Base-by-base conservation (phyloP, 495 filamentous ascomycete species). In the Arthonia radiata region DNA sequence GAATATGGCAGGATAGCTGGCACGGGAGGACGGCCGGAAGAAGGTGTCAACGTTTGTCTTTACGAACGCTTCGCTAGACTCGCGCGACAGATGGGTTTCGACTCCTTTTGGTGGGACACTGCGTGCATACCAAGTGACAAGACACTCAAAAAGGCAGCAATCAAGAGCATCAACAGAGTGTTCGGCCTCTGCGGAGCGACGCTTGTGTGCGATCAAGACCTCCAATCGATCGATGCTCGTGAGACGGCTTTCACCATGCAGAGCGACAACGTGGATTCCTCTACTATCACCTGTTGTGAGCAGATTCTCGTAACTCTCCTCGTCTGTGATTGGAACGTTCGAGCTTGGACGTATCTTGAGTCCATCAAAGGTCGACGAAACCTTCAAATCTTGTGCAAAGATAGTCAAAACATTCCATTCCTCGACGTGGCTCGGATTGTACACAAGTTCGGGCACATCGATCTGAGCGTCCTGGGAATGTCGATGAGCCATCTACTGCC, bases 101-200 rank as follows among this genome's bases (percentile, higher is more conserved):
- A 32, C 6, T 40, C 41, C 9, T 43, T 42, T 17, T 44, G 41
- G 41, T 42, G 42, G 25, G 40, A 44, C 21, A 37, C 36, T 1
- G 23, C 37, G 4, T 44, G 41, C 19, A 42, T 44, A 7, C 40
- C 41, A n/a, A 28, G 26, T 2, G 31, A 33, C 15, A 17, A 31
- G n/a, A 7, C 26, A 2, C 33, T 44, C 5, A 24, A 40, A 10
- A 30, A 28, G 17, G 36, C 39, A 24, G 31, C 35, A 2, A 44
- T 44, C 8, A 15, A 8, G 3, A 30, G 37, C 3, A 44, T 44
- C 16, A 42, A 41, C 13, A 17, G 32, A 4, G 29, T 42, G 15
- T 44, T 44, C 24, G 15, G 17, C 3, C 15, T 13, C 6, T 42
- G 41, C 23, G 34, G 34, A 32, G 23, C 19, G 0, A 40, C 37